Percentiles rank a stretch among this genome's conserved stretches.
Conservation (phyloP, 139 green algal genomes). For the Tetradesmus obliquus region DNA sequence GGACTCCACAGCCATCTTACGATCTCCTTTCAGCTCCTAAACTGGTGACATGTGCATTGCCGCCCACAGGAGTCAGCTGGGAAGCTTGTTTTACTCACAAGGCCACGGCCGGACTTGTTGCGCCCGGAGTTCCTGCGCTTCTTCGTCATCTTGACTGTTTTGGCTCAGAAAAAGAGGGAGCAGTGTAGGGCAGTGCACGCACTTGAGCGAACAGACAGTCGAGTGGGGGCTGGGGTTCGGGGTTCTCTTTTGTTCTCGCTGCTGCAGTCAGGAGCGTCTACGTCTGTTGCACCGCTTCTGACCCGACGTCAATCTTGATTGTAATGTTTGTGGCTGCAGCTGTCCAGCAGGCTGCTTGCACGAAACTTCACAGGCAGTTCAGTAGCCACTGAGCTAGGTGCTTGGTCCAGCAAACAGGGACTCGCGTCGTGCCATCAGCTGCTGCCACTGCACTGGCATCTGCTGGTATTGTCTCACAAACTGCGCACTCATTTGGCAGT, state of each 20-base stretch:
- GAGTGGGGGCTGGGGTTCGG: not conserved
- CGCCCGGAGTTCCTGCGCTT: constrained; percentile 87
- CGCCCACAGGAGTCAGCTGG: constrained; percentile 9
- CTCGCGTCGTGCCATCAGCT: no score
- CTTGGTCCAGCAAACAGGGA: no score
- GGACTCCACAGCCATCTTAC: not conserved
- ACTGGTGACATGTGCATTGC: not conserved
- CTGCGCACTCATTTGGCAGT: no score
- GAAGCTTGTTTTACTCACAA: constrained; percentile 62
- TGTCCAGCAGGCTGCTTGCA: no score
- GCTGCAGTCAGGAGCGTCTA: not conserved
- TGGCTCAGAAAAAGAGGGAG: constrained; percentile 44
- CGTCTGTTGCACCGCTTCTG: no score
- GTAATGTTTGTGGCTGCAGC: no score
- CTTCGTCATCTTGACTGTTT: constrained; percentile 83
- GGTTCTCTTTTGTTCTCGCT: not conserved
- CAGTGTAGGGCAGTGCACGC: not conserved
- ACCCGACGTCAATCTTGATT: no score
- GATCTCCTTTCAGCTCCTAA: not conserved
- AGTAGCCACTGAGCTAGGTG: no score
- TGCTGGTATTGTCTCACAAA: no score
- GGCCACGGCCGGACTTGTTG: constrained; percentile 93
- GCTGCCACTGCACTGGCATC: no score
- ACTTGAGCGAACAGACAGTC: not conserved
- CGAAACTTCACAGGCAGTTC: no score